Evolutionary conservation across 75 land plant species (phyloP).

Genomic region (Isoetes taiwanensis): DNA sequence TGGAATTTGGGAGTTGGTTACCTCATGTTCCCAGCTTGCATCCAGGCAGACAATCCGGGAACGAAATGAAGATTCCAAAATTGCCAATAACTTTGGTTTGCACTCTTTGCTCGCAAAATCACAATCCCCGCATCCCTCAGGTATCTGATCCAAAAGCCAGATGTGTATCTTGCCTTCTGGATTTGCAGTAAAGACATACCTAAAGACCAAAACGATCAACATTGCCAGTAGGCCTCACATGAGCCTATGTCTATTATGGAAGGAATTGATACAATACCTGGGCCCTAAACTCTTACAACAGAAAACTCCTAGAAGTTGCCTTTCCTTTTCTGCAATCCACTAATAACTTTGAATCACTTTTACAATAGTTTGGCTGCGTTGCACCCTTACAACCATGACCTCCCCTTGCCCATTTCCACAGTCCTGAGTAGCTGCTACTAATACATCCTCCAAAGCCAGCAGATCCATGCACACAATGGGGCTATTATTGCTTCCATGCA

Average conservation of each 20-base stretch:
- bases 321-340: slow-evolving; percentile 73
- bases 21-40: slow-evolving; percentile 53
- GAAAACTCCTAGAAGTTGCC: slow-evolving; percentile 74
- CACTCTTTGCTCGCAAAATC: background rate
- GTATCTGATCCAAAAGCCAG: slow-evolving; percentile 39
- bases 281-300: slow-evolving; percentile 66
- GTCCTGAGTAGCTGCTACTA: no score
- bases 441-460: slow-evolving; percentile 11
- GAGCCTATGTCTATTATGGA: background rate
- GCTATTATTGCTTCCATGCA: slow-evolving; percentile 21
- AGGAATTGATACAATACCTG: slow-evolving; percentile 31
- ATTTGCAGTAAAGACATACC: slow-evolving; percentile 73
- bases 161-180: slow-evolving; percentile 64
- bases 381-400: slow-evolving; percentile 35
- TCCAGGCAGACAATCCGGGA: slow-evolving; percentile 75
- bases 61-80: slow-evolving; percentile 46
- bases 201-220: slow-evolving; percentile 21
- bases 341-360: slow-evolving; percentile 15
- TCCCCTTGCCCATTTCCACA: slow-evolving; percentile 81
- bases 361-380: slow-evolving; percentile 9
- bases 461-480: slow-evolving; percentile 89
- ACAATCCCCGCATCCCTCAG: slow-evolving; percentile 4
- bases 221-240: slow-evolving; percentile 1
- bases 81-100: slow-evolving; percentile 29
- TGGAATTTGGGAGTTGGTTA: slow-evolving; percentile 6